Conservation (phyloP, 345 rosid genomes). For the Microthlaspi erraticum region DNA sequence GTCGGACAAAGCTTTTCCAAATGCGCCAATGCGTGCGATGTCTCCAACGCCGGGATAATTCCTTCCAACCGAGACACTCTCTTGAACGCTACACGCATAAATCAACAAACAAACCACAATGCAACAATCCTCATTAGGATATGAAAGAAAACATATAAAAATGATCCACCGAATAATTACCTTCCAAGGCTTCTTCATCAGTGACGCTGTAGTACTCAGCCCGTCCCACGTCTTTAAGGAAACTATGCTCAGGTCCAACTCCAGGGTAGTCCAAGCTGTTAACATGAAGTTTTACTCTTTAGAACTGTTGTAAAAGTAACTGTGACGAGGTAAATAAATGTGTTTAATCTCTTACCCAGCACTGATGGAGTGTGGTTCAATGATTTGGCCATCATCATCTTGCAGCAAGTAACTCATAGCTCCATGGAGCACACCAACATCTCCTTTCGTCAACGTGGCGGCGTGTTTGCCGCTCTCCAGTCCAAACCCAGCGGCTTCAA, state of each 20-base stretch:
- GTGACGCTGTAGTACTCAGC: constrained; percentile 84
- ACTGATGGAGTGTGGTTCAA: constrained; percentile 94
- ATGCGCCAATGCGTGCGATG: constrained; percentile 87
- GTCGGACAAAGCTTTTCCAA: constrained; percentile 89
- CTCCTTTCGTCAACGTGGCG: constrained; percentile 90
- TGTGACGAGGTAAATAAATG: too few species aligned
- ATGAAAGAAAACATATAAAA: not conserved
- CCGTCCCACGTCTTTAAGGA: constrained; percentile 81
- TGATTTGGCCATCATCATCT: constrained; percentile 93
- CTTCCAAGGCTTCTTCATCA: constrained; percentile 92
- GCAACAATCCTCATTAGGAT: not conserved
- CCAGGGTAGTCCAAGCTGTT: constrained; percentile 96
- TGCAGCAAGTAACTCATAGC: constrained; percentile 96
- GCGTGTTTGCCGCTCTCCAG: constrained; percentile 96
- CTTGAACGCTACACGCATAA: constrained; percentile 70
- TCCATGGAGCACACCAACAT: constrained; percentile 92
- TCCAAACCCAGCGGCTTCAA: constrained; percentile 97
- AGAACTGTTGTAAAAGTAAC: not conserved
- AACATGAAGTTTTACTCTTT: constrained; percentile 6
- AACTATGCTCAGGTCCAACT: constrained; percentile 99
- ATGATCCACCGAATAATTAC: constrained; percentile 40
- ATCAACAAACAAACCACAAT: not conserved
- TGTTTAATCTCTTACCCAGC: constrained; percentile 82
- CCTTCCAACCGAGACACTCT: constrained; percentile 85
- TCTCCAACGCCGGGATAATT: constrained; percentile 91